Percentiles rank a stretch among this genome's conserved stretches.
phyloP scores from a whole-genome alignment of 805 yeast species.

The Nakazawaea holstii region DNA sequence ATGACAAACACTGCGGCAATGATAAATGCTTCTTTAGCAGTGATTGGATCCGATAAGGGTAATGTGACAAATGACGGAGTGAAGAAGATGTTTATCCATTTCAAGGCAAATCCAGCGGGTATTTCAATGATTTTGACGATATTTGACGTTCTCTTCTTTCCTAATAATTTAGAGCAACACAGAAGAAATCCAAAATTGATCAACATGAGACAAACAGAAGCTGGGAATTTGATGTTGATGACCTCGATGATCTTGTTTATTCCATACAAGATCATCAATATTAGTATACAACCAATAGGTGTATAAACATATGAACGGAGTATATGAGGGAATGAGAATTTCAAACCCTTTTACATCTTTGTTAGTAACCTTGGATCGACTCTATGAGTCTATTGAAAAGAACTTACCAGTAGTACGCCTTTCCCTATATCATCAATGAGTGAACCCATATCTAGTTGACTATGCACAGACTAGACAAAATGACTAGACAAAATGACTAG shows the following conservation, averaged over 20 bases:
- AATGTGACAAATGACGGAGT: conserved; percentile 72
- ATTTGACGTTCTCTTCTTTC: conserved; percentile 24
- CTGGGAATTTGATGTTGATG: conserved; percentile 54
- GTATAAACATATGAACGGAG: conserved; percentile 39
- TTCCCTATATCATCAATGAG: not conserved
- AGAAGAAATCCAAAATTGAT: conserved; percentile 44
- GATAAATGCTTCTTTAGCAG: conserved; percentile 63
- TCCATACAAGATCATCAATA: conserved; percentile 46
- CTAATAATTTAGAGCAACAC: conserved; percentile 29
- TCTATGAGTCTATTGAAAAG: not conserved
- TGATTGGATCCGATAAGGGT: conserved; percentile 61
- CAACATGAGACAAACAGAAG: conserved; percentile 69
- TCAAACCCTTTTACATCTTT: not conserved
- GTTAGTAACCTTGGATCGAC: not conserved
- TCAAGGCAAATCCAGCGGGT: conserved; percentile 62
- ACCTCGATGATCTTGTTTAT: conserved; percentile 39
- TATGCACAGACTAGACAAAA: too few species aligned
- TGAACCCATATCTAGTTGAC: too few species aligned
- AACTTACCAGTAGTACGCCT: not conserved
- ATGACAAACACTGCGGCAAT: conserved; percentile 70
- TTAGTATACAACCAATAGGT: conserved; percentile 42
- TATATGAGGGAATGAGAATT: conserved; percentile 24
- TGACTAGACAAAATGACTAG: too few species aligned
- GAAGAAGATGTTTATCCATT: conserved; percentile 78
- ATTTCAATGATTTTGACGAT: conserved; percentile 38